A percentile compares a stretch with the other conserved stretches of the same genome.
Conservation (phyloP, 441 rosid genomes). For the Populus hybrid region DNA sequence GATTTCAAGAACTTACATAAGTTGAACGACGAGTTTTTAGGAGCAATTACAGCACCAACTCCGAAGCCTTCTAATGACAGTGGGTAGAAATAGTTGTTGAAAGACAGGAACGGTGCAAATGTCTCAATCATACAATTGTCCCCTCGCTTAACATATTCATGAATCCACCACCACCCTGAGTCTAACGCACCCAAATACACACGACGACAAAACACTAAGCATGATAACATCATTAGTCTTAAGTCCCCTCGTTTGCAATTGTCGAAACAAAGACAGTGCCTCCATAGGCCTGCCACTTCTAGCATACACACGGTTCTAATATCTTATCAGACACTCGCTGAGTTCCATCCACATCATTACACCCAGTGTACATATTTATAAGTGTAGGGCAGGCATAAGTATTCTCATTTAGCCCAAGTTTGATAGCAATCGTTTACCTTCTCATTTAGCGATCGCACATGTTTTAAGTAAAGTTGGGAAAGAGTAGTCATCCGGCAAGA, state of each 20-base stretch:
- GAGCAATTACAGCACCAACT: not conserved
- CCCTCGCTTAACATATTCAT: slow-evolving; percentile 52
- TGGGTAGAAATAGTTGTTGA: not conserved
- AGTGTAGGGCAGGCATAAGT: slow-evolving; percentile 52
- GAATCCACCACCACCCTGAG: slow-evolving; percentile 79
- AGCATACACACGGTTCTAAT: slow-evolving; percentile 56
- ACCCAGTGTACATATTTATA: slow-evolving; percentile 63
- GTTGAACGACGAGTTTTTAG: not conserved
- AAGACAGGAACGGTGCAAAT: not conserved
- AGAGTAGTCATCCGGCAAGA: slow-evolving; percentile 58
- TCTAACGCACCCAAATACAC: slow-evolving; percentile 69
- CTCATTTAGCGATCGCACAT: slow-evolving; percentile 44
- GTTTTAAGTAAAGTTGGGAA: slow-evolving; percentile 73
- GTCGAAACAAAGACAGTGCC: slow-evolving; percentile 65
- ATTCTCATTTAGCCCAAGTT: slow-evolving; percentile 48
- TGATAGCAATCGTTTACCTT: slow-evolving; percentile 68
- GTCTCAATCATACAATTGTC: not conserved
- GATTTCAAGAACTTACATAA: not conserved
- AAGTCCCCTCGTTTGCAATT: slow-evolving; percentile 52
- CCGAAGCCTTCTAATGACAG: not conserved
- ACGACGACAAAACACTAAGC: slow-evolving; percentile 66
- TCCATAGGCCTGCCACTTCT: slow-evolving; percentile 70
- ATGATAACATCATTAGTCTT: slow-evolving; percentile 66
- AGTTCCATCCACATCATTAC: slow-evolving; percentile 57
- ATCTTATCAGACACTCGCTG: slow-evolving; percentile 52